Conservation (phyloP, 139 green algal species). For the Micractinium sp. region DNA sequence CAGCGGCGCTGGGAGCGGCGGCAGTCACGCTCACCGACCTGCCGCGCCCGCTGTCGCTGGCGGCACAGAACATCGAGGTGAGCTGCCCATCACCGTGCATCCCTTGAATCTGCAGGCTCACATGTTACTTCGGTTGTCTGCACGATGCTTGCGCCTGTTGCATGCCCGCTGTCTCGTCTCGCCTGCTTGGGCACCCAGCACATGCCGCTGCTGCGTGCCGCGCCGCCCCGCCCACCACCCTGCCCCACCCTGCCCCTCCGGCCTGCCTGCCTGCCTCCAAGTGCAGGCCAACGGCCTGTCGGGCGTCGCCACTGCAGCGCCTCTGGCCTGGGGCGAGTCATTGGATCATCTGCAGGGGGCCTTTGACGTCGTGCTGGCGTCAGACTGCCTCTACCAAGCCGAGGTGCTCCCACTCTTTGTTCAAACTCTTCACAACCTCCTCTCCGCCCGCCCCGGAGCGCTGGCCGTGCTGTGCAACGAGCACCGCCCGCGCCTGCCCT, state of each 20-base stretch:
- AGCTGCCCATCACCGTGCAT: not conserved
- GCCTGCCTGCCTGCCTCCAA: not conserved
- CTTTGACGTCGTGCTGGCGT: conserved; percentile 55
- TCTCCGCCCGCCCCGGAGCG: not conserved
- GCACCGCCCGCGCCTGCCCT: conserved; percentile 33
- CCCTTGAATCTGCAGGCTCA: not conserved
- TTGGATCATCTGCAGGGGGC: not conserved
- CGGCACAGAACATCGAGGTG: conserved; percentile 48
- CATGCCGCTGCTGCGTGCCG: not conserved
- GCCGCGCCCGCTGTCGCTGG: conserved; percentile 34
- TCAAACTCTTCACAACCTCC: not conserved
- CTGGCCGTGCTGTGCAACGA: conserved; percentile 34
- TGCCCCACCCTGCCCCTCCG: too few species aligned
- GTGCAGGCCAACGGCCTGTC: conserved; percentile 32
- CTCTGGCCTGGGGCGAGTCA: conserved; percentile 39
- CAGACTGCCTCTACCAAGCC: conserved; percentile 52
- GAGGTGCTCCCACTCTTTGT: conserved; percentile 38
- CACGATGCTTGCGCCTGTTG: not conserved
- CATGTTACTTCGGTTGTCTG: not conserved
- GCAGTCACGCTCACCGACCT: conserved; percentile 49
- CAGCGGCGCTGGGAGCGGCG: conserved; percentile 47
- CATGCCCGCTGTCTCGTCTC: not conserved
- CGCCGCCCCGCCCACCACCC: not conserved
- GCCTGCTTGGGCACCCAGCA: too few species aligned
- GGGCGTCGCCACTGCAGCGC: not conserved